Evolutionary conservation across 1,139 yeast genomes (phyloP), one percentile per base, ranked within the genome.

Genomic region (Suhomyces panamericanus): DNA sequence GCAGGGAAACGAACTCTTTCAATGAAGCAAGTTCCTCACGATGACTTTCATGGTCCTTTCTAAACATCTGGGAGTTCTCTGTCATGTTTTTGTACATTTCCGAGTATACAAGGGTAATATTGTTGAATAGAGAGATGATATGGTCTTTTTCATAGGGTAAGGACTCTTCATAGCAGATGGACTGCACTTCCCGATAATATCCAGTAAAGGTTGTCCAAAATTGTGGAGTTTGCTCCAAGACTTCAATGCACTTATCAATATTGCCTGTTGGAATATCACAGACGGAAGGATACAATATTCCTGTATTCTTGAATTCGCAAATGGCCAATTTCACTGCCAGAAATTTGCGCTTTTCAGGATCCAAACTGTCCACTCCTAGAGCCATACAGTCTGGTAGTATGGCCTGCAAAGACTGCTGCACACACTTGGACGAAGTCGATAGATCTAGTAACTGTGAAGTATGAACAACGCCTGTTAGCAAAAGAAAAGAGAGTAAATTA

Each of bases 161-260:
- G 0, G 80, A 67, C 39, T 76, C 74, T 45, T 78, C 81, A 49
- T 65, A 66, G 51, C 85, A 81, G 0, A 79, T 62, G 3, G 70
- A 65, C 3, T 74, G 69, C 2, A 80, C 59, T 20, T 73, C 73
- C 41, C 81, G 66, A 51, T 77, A 80, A 50, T 80, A 75, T 0
- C 85, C 85, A 50, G 80, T 79, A 51, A 75, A 81, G 0, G 81
- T 76, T 0, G 85, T 80, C 86, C 86, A 81, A 65, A 75, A 75
- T 54, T 79, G 83, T 0, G 81, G 71, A 2, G 71, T 63, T 24
- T 53, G 55, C 49, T 78, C 78, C 39, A 80, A 51, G 1, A 66
- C 59, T 2, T 51, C 39, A 32, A 80, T 63, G 51, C 86, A 81
- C 1, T 35, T 27, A 16, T 62, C 62, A n/a, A 52, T 47, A 2